Evolutionary conservation across 345 rosid species (phyloP), one percentile per base, ranked within the genome.

Genomic region (Murraya koenigii): DNA sequence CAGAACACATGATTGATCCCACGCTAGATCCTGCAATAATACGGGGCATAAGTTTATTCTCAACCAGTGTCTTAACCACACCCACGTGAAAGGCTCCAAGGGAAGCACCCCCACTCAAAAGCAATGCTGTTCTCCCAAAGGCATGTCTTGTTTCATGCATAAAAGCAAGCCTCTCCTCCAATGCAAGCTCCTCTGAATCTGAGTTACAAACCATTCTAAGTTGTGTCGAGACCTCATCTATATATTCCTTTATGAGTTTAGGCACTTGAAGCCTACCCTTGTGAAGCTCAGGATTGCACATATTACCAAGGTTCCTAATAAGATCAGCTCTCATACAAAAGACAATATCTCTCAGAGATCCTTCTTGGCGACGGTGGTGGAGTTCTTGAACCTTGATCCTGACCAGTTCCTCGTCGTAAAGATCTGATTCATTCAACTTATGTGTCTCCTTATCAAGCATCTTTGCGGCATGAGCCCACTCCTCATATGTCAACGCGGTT

Each of bases 71-170:
- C 78, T 90, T 93, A 33, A 94, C 97, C 20, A 94, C 98, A 59
- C 99, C 99, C 0, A 88, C 86, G 60, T 97, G 98, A 86, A 90
- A 91, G 35, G 99, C 91, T 76, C 99, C 99, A 28, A 97, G 97
- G 15, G 98, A 94, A 73, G 99, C 98, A 79, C 97, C 99, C 67
- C 99, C 99, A n/a, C 99, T 97, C 75, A 97, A 72, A 76, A 97
- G 99, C 86, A 97, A 80, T 52, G 99, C 99, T 19, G 99, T 97
- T 75, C 99, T 87, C 22, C 99, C 99, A 85, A 94, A 97, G 30
- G 98, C 95, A 80, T 97, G 99, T 30, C 99, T 85, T 0, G 98
- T 97, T 82, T 97, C 99, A 54, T 97, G 99, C 98, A 94, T 89
- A 74, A 94, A 97, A 25, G 97, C 77, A 64, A 93, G 98, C 87